Evolutionary conservation across 495 filamentous ascomycete genomes (phyloP), one percentile per base, ranked within the genome.

Genomic region (Diplogelasinospora grovesii): DNA sequence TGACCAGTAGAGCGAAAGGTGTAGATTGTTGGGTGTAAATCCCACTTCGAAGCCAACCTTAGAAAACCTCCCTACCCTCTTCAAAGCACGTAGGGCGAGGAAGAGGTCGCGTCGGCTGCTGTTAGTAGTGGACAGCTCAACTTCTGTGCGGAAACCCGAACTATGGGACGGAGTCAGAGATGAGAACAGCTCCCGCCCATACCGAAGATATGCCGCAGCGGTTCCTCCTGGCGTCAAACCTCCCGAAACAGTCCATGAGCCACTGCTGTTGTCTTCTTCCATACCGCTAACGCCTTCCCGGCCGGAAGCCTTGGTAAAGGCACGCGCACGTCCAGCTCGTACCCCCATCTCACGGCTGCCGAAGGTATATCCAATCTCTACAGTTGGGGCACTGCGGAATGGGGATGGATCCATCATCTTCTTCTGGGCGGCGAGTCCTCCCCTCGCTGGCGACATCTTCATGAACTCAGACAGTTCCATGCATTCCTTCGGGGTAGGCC

Each of bases 1-100:
- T 0, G 57, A 56, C 52, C 56, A 65, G 28, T 54, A 57, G 13
- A 65, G 35, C 2, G 54, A 56, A 10, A 66, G 34, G 22, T 60
- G 45, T 9, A 68, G 34, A n/a, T 57, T 64, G 13, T 31, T 43
- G 0, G 48, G 37, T 1, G 50, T 48, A 6, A 57, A 27, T 15
- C 48, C 50, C 2, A 60, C 23, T 15, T 60, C 56, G 18, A 60
- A 31, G 4, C 56, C 56, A 4, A 43, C 46, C 21, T 52, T 52
- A 29, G 50, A 45, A 41, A 50, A 57, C 10, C 46, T 20, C 8
- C 53, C 53, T 14, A 60, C 13, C 9, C 34, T 36, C 26, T 46
- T 50, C 11, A 60, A 42, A 0, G 44, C 41, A 2, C 56, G 53
- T 22, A 60, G 45, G 16, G 56, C 50, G 4, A 60, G 20, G 32